phyloP scores from a whole-genome alignment of 257 asterid species.

The Solanum chaucha region DNA sequence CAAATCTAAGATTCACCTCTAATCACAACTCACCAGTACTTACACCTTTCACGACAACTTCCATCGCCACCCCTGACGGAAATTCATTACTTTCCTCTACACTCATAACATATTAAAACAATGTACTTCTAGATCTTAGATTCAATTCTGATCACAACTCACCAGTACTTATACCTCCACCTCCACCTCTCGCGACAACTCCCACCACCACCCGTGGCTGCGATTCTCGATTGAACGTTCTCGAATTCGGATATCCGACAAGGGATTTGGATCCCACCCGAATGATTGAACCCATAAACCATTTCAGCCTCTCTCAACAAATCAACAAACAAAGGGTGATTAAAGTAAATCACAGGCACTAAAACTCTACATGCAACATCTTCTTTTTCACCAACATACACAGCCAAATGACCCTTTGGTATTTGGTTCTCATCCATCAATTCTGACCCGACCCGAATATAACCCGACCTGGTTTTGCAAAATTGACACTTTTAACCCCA shows the following conservation, averaged over 20 bases:
- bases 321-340: conserved; percentile 54
- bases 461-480: conserved; percentile 13
- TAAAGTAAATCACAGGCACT: conserved; percentile 55
- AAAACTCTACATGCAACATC: conserved; percentile 41
- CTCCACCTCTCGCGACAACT: not conserved
- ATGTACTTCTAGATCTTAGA: not conserved
- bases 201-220: conserved; percentile 18
- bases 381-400: conserved; percentile 43
- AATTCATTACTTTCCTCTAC: not conserved
- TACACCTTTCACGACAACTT: not conserved
- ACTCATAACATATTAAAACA: too few species aligned
- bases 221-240: conserved; percentile 34
- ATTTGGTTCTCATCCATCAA: conserved; percentile 4
- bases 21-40: not conserved
- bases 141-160: not conserved
- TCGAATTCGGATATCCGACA: conserved; percentile 50
- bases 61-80: rapidly evolving
- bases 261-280: conserved; percentile 68
- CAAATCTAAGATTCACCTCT: not conserved
- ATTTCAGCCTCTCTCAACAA: conserved; percentile 44
- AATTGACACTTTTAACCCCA: conserved; percentile 11
- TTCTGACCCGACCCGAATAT: conserved; percentile 21
- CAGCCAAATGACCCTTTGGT: conserved; percentile 60
- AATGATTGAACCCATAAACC: conserved; percentile 47
- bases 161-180: not conserved